Evolutionary conservation across 352 stramenopile genomes (phyloP).

Genomic region (Vaucheria bursata): DNA sequence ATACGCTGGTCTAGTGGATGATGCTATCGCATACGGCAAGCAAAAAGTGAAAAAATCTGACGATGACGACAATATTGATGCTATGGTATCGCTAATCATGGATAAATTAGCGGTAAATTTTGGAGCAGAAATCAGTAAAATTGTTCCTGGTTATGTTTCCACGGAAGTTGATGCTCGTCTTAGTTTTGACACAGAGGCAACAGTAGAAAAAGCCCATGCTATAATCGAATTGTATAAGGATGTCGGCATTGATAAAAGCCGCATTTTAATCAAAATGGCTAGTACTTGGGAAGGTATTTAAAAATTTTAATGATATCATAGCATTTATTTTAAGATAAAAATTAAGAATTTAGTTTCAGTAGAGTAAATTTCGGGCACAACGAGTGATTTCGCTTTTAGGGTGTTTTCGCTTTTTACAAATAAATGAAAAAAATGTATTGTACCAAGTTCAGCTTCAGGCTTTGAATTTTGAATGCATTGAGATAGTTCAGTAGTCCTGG

Average conservation of each 20-base stretch:
- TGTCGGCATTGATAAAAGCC: conserved; percentile 76
- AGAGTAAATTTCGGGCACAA: too few species aligned
- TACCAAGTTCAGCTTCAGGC: too few species aligned
- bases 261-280: conserved; percentile 96
- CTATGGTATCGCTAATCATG: conserved; percentile 74
- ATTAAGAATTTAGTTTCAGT: too few species aligned
- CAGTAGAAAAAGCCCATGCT: conserved; percentile 75
- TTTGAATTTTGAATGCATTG: too few species aligned
- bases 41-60: conserved; percentile 51
- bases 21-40: conserved; percentile 85
- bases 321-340: too few species aligned
- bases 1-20: conserved; percentile 88
- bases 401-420: too few species aligned
- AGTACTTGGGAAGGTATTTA: conserved; percentile 91
- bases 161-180: conserved; percentile 96
- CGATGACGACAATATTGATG: conserved; percentile 65
- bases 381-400: too few species aligned
- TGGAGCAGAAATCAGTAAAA: conserved; percentile 86
- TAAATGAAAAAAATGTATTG: too few species aligned
- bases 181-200: conserved; percentile 87
- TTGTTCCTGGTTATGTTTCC: conserved; percentile 93
- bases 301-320: too few species aligned
- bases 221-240: conserved; percentile 93
- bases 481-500: too few species aligned
- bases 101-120: conserved; percentile 98